Base-by-base conservation (phyloP, 1,284 basidiomycete genomes). In the Ustilago curta region DNA sequence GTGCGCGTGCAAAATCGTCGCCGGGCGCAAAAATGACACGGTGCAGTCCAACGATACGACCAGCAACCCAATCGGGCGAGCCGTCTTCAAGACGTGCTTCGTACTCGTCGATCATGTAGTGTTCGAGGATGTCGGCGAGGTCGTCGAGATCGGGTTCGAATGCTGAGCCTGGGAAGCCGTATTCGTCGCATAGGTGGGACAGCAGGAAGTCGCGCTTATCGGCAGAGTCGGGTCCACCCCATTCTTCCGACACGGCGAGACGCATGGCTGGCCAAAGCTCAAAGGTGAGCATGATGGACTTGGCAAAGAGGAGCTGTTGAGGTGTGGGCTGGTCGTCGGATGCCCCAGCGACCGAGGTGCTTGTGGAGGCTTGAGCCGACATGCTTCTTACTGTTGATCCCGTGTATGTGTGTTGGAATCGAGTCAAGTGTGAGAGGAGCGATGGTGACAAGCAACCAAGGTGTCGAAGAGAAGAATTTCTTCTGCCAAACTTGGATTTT, bases 191-290 rank as follows among this genome's bases (percentile, higher is more conserved):
- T 39, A 84, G 60, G 44, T 82, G 70, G 6, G 78, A 81, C 49
- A 83, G 60, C 19, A 84, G 67, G 43, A 77, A 84, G 29, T 81
- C 74, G 49, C 67, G 64, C 55, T 84, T 84, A 55, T 80, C 80
- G 40, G 59, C 59, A 7, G 77, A 80, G 25, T 83, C 81, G 42
- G 69, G 51, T 1, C 83, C 83, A 31, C 83, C 83, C 83, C 83
- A 84, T 40, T 78, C 57, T 44, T 83, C 80, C 14, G 70, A 62
- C n/a, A 84, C 76, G 25, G 83, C 82, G 18, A 81, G 72, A 40
- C 82, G 73, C 68, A 84, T 69, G 27, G 82, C 81, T 19, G 83
- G 83, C 83, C 83, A 84, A 14, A 84, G 76, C 25, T 70, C 59
- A 23, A 84, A 73, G 18, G 78, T 75, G 42, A 79, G 72, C 52